phyloP scores from a whole-genome alignment of 768 basidiomycete species.

The Russula abietina region DNA sequence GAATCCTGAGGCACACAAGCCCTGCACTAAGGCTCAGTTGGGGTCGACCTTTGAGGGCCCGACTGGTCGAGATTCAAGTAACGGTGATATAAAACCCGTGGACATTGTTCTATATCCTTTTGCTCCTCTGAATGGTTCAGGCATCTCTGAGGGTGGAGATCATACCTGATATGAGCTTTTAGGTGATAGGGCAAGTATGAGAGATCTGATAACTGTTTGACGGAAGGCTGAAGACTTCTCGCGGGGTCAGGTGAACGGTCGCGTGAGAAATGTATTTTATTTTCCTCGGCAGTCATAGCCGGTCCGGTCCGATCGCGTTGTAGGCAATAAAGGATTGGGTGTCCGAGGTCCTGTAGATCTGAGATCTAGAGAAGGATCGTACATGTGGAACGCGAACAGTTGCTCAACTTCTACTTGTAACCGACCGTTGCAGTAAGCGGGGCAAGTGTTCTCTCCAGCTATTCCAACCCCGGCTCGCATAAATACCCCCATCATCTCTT shows the following conservation, averaged over 20 bases:
- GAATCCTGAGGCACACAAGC: too few species aligned
- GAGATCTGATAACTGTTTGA: neutral
- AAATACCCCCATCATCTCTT: constrained; percentile 4
- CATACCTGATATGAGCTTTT: neutral
- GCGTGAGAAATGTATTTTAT: neutral
- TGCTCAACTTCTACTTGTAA: neutral
- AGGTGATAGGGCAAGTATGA: neutral
- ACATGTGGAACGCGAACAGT: neutral
- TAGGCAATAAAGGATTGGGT: neutral
- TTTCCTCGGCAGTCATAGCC: neutral
- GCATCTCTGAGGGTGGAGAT: neutral
- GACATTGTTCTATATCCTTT: neutral
- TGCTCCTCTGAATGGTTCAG: neutral
- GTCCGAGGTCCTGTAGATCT: neutral
- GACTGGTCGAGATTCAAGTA: neutral
- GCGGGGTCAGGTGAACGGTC: neutral
- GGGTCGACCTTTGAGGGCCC: too few species aligned
- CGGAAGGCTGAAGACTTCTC: neutral
- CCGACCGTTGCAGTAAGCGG: neutral
- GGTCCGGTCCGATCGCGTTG: neutral
- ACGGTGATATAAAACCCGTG: neutral
- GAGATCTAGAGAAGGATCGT: neutral
- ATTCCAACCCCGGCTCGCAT: neutral
- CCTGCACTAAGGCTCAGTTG: too few species aligned
- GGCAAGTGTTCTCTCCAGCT: neutral